phyloP scores from a whole-genome alignment of 2,329 filamentous ascomycete species.

The Didymella pinodella region DNA sequence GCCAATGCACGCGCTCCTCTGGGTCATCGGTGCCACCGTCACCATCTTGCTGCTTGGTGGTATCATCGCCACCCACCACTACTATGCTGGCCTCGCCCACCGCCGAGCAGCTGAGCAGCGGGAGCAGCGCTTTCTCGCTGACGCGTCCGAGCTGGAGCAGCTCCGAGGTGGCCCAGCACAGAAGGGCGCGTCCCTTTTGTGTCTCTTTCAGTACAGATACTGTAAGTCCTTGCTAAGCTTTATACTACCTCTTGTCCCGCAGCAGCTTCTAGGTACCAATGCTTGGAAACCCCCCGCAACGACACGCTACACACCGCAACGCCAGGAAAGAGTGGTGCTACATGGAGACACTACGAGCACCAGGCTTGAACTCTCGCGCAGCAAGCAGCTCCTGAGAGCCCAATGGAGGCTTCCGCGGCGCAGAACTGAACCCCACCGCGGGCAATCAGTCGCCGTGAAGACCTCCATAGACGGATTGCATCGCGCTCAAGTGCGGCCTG shows the following conservation, averaged over 20 bases:
- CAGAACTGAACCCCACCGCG: neutral
- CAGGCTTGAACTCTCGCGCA: neutral
- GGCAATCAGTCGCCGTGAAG: neutral
- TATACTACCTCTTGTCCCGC: neutral
- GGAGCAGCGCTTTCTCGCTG: constrained; percentile 2
- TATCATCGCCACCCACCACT: constrained; percentile 2
- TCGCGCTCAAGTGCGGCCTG: neutral
- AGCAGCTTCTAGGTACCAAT: neutral
- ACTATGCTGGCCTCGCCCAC: neutral
- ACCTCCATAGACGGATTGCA: neutral
- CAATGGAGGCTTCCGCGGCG: neutral
- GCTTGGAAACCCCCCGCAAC: neutral
- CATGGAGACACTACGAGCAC: neutral
- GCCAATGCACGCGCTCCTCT: constrained; percentile 2
- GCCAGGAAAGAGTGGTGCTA: neutral
- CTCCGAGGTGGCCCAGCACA: neutral
- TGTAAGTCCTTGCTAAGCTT: neutral
- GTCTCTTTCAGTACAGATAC: neutral
- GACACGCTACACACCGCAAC: neutral
- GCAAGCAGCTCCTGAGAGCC: neutral
- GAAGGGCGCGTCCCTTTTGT: neutral
- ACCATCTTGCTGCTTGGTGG: constrained; percentile 1
- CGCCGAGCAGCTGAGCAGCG: neutral
- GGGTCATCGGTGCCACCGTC: neutral
- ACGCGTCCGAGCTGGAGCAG: constrained; percentile 5